Evolutionary conservation across 2,329 filamentous ascomycete genomes (phyloP), one percentile per base, ranked within the genome.

Genomic region (Dactylonectria estremocensis): DNA sequence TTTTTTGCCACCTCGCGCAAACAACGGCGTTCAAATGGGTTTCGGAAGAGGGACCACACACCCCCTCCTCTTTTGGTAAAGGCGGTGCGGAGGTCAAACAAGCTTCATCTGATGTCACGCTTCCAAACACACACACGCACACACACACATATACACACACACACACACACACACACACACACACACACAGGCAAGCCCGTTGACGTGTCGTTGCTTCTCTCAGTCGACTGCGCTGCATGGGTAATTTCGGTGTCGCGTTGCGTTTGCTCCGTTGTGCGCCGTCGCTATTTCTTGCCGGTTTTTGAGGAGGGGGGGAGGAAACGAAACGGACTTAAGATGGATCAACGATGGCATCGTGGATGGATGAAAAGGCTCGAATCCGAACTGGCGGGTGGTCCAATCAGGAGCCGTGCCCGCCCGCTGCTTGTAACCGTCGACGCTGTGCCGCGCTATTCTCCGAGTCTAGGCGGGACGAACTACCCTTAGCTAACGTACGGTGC

Each of bases 301-400:
- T 28, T 28, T 28, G 24, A 28, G 24, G 24, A 5, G 24, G 24
- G 24, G 7, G 24, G 7, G 24, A 28, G 24, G 24, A 28, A 28
- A 28, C 24, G 24, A 28, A 28, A 28, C 24, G 4, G 24, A 28
- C 24, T 28, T 28, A 7, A 7, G 24, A 28, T 28, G 24, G 24
- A n/a, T n/a, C n/a, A n/a, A 28, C 24, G 24, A 28, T 28, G 24
- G 7, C 24, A 37, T 43, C 40, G n/a, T 43, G 35, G 35, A 37
- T 37, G 33, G 28, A 40, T 45, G 48, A 53, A 45, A 31, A 18
- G 46, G 52, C 63, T 54, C 56, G 61, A 63, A 62, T 64, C 68
- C 68, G 66, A 68, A 58, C 31, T 48, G 43, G 43, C 62, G 66
- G 68, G 54, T 64, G 56, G 56, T 61, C 68, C 66, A 70, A 70